These are phyloP conservation scores for Lophium mytilinum DNA, from an alignment of 495 filamentous ascomycete species.

Conservation along the genomic window DNA sequence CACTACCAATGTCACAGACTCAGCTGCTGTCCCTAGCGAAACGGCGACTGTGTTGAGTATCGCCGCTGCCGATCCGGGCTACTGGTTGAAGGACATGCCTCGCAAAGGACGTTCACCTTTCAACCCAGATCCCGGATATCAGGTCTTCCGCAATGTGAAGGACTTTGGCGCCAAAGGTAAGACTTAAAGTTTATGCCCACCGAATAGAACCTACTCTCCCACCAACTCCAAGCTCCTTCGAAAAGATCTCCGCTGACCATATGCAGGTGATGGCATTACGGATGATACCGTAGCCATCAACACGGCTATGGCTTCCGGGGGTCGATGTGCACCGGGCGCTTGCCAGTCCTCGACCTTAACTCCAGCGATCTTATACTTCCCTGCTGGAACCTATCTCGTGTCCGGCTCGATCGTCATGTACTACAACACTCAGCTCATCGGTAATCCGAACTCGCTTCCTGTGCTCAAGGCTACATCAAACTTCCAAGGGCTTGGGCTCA, in stretches of 20 bases:
- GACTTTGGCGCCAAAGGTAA: slow-evolving; percentile 41
- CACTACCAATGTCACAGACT: too few species aligned
- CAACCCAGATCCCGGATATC: slow-evolving; percentile 41
- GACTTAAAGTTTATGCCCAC: background rate
- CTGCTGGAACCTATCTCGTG: slow-evolving; percentile 31
- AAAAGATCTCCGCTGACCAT: slow-evolving; percentile 5
- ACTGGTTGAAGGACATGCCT: slow-evolving; percentile 21
- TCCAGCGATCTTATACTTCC: slow-evolving; percentile 34
- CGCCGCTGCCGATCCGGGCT: background rate
- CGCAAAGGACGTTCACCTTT: slow-evolving; percentile 28
- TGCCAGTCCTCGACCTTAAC: slow-evolving; percentile 78
- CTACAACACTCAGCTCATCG: slow-evolving; percentile 37
- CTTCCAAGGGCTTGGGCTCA: slow-evolving; percentile 31
- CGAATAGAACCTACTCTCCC: too few species aligned
- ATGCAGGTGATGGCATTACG: slow-evolving; percentile 60
- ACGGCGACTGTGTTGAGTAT: too few species aligned
- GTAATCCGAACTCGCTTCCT: slow-evolving; percentile 32
- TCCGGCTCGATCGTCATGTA: slow-evolving; percentile 23
- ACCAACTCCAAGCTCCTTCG: background rate
- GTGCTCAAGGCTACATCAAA: slow-evolving; percentile 32
- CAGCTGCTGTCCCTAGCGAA: too few species aligned
- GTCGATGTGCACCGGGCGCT: slow-evolving; percentile 58
- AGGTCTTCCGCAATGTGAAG: slow-evolving; percentile 81
- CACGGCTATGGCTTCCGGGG: slow-evolving; percentile 64
- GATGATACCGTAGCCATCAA: slow-evolving; percentile 92